Conservation (phyloP, 345 rosid genomes). For the Brassica napus region DNA sequence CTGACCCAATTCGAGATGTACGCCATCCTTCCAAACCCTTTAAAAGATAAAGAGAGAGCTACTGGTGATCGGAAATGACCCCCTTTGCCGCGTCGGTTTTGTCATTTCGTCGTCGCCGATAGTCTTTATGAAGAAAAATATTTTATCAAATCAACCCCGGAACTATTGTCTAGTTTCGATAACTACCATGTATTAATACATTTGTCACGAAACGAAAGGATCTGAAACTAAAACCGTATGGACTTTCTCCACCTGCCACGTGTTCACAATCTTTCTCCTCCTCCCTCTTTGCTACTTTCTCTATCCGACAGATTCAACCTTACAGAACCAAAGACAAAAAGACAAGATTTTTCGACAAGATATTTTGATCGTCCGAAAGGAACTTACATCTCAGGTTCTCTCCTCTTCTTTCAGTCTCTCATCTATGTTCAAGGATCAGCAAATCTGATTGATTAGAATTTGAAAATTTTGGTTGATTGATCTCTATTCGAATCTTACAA, state of each 20-base stretch:
- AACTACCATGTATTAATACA: not conserved
- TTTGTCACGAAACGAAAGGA: not conserved
- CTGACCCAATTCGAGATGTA: conserved; percentile 70
- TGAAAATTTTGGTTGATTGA: not conserved
- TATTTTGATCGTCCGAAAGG: conserved; percentile 17
- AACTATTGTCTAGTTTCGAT: not conserved
- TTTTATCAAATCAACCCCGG: not conserved
- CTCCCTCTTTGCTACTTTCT: not conserved
- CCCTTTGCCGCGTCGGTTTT: conserved; percentile 27
- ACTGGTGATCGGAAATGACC: not conserved
- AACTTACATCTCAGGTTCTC: conserved; percentile 20
- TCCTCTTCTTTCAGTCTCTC: not conserved
- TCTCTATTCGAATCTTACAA: not conserved
- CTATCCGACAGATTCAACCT: conserved; percentile 27
- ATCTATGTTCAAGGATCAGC: not conserved
- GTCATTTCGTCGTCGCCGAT: conserved; percentile 31
- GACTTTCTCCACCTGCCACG: conserved; percentile 33
- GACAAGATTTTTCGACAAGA: not conserved
- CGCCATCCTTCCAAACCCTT: conserved; percentile 47
- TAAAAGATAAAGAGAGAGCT: not conserved
- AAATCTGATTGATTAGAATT: conserved; percentile 12
- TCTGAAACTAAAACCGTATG: not conserved
- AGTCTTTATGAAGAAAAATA: conserved; percentile 7
- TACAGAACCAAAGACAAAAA: not conserved
- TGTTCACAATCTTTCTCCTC: conserved; percentile 14